A percentile compares a stretch with the other conserved stretches of the same genome.
phyloP scores from a whole-genome alignment of 345 rosid species.

The Leavenworthia alabamica region DNA sequence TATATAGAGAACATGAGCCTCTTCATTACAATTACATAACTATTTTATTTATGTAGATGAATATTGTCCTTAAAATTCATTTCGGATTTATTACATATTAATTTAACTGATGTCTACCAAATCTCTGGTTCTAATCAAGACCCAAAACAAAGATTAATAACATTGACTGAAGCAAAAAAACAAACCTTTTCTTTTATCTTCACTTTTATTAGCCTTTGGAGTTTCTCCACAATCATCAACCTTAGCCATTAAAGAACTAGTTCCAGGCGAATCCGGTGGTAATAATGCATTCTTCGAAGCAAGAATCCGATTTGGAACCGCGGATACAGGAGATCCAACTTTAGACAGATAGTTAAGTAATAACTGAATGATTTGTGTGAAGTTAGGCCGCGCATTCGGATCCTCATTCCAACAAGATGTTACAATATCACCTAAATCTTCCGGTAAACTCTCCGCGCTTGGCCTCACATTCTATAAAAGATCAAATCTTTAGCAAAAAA shows the following conservation, averaged over 20 bases:
- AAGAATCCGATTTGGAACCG: constrained; percentile 51
- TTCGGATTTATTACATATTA: constrained; percentile 10
- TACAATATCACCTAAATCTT: constrained; percentile 64
- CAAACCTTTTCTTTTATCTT: constrained; percentile 52
- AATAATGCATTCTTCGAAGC: constrained; percentile 55
- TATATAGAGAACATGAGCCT: neutral
- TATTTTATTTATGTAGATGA: constrained; percentile 18
- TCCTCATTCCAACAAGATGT: constrained; percentile 95
- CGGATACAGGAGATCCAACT: constrained; percentile 47
- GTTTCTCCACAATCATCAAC: constrained; percentile 58
- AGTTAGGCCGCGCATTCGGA: constrained; percentile 79
- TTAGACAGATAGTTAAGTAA: constrained; percentile 60
- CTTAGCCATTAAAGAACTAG: constrained; percentile 81
- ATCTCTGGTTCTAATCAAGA: constrained; percentile 22
- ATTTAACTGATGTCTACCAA: constrained; percentile 8
- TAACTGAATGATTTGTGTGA: constrained; percentile 77
- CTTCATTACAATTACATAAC: constrained; percentile 10
- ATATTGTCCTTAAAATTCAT: neutral
- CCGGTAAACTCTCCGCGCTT: constrained; percentile 74
- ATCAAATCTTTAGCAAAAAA: neutral
- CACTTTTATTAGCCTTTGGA: constrained; percentile 48
- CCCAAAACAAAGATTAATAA: constrained; percentile 34
- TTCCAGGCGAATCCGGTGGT: constrained; percentile 88
- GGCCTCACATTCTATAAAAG: constrained; percentile 75
- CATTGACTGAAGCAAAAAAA: constrained; percentile 87